Percentiles rank a stretch among this genome's conserved stretches.
Conservation (phyloP, 2,329 filamentous ascomycete species). For the Sclerotinia sclerotiorum region DNA sequence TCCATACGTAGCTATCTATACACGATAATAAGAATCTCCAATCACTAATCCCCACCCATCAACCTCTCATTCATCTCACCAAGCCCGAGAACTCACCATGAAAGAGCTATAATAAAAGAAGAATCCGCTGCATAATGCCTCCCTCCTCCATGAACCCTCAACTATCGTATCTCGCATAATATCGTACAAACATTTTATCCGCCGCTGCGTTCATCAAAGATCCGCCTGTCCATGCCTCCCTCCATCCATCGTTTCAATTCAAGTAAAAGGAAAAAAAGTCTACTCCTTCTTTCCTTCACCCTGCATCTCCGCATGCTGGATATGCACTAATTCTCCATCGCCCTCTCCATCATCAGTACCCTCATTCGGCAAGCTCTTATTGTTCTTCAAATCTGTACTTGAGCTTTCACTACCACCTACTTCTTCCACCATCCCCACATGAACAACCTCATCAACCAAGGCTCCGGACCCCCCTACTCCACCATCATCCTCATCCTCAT, state of each 20-base stretch:
- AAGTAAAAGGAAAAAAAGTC: background rate
- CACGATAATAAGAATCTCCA: background rate
- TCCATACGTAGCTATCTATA: slow-evolving; percentile 12
- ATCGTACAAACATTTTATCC: slow-evolving; percentile 10
- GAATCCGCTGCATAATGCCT: background rate
- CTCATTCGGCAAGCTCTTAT: background rate
- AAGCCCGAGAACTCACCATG: background rate
- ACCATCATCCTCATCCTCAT: slow-evolving; percentile 39
- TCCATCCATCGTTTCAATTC: background rate
- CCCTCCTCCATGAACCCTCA: background rate
- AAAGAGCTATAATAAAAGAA: background rate
- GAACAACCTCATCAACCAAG: slow-evolving; percentile 30
- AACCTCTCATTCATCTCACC: background rate
- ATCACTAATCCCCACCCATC: background rate
- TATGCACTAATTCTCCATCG: slow-evolving; percentile 35
- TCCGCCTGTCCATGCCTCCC: background rate
- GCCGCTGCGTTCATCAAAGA: background rate
- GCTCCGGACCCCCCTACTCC: slow-evolving; percentile 30
- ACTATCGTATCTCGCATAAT: slow-evolving; percentile 3
- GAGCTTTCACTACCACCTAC: background rate
- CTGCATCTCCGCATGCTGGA: slow-evolving; percentile 35
- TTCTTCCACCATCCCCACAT: slow-evolving; percentile 27
- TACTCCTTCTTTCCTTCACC: slow-evolving; percentile 25
- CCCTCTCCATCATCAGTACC: slow-evolving; percentile 26
- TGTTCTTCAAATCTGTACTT: background rate